A percentile compares a stretch with the other conserved stretches of the same genome.
Conservation (phyloP, 2,329 filamentous ascomycete genomes). For the Neofusicoccum cordaticola region DNA sequence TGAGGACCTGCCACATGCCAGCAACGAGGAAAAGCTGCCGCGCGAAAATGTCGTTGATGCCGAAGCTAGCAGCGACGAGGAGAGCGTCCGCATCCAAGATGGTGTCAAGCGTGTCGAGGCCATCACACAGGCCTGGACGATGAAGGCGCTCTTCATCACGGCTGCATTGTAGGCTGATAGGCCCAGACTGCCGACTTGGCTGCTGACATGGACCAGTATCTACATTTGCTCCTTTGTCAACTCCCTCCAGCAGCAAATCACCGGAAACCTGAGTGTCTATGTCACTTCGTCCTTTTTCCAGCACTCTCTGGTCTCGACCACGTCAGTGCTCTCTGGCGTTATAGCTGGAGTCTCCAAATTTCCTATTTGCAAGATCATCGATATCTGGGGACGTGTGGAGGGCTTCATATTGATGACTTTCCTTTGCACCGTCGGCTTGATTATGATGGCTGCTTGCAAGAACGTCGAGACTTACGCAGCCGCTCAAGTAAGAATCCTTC, state of each 20-base stretch:
- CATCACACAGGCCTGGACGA: conserved; percentile 32
- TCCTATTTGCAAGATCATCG: conserved; percentile 64
- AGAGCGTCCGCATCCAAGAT: conserved; percentile 25
- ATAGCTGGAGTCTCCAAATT: conserved; percentile 62
- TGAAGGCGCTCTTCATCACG: conserved; percentile 26
- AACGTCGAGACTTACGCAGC: conserved; percentile 59
- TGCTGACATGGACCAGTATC: conserved; percentile 25
- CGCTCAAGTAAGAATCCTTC: conserved; percentile 40
- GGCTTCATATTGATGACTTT: conserved; percentile 57
- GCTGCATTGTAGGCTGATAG: conserved; percentile 26
- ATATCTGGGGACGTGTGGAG: conserved; percentile 65
- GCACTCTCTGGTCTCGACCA: conserved; percentile 55
- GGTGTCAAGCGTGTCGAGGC: conserved; percentile 36
- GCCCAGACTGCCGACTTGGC: neutral
- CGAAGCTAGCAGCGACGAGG: neutral
- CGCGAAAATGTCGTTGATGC: neutral
- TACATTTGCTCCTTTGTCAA: conserved; percentile 50
- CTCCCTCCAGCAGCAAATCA: conserved; percentile 41
- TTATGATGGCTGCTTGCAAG: conserved; percentile 61
- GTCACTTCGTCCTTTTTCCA: conserved; percentile 49
- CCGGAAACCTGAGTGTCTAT: conserved; percentile 43
- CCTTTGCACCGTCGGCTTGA: conserved; percentile 50
- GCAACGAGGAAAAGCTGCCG: neutral
- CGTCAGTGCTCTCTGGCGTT: conserved; percentile 53
- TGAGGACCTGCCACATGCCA: neutral